A percentile compares a stretch with the other conserved stretches of the same genome.
These are phyloP conservation scores for Cyclocybe cylindracea DNA, from an alignment of 768 basidiomycete genomes.

Conservation along the genomic window DNA sequence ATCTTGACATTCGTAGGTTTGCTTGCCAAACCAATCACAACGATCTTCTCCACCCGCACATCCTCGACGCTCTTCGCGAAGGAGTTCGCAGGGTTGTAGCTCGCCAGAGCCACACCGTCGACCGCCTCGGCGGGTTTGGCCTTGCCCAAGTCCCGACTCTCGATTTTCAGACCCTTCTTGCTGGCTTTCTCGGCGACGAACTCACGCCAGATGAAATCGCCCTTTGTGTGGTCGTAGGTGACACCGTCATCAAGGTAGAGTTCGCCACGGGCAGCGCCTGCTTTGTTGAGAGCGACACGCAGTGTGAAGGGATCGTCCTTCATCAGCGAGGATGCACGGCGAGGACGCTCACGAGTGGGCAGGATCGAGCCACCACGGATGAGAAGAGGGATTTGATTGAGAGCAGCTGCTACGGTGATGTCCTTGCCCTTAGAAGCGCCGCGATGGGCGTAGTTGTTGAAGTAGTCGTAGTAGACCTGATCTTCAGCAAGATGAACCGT, in stretches of 20 bases:
- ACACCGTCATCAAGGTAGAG: conserved; percentile 96
- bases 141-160: conserved; percentile 56
- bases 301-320: conserved; percentile 92
- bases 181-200: conserved; percentile 58
- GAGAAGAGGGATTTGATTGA: conserved; percentile 82
- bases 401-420: conserved; percentile 76
- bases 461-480: conserved; percentile 95
- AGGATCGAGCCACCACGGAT: conserved; percentile 91
- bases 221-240: conserved; percentile 70
- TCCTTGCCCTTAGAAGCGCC: conserved; percentile 64
- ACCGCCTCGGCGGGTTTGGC: conserved; percentile 47
- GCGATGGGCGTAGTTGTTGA: conserved; percentile 67
- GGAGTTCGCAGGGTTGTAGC: conserved; percentile 58
- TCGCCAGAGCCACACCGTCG: conserved; percentile 47
- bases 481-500: conserved; percentile 87
- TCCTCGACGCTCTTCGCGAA: conserved; percentile 67
- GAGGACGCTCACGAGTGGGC: conserved; percentile 82
- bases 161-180: conserved; percentile 42
- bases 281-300: conserved; percentile 72
- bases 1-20: conserved; percentile 65
- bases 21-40: conserved; percentile 69
- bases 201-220: conserved; percentile 82
- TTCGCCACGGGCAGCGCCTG: conserved; percentile 68
- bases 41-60: conserved; percentile 81
- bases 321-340: conserved; percentile 86